phyloP scores from a whole-genome alignment of 2,329 filamentous ascomycete genomes.

The Ophiostoma himal-ulmi region DNA sequence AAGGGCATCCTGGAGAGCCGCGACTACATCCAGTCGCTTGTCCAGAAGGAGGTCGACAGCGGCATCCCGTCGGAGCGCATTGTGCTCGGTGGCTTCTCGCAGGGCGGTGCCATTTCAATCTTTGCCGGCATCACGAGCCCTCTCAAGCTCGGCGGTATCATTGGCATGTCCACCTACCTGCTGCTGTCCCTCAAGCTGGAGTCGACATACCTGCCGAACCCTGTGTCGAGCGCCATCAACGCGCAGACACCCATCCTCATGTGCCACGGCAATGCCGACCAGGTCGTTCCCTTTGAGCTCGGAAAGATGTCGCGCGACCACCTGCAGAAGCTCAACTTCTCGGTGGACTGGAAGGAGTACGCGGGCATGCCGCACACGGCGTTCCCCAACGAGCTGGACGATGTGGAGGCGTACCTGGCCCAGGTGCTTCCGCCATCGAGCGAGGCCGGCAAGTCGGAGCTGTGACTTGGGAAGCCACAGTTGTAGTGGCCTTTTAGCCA shows the following conservation, averaged over 20 bases:
- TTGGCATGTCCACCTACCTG: slow-evolving; percentile 78
- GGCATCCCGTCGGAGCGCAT: slow-evolving; percentile 80
- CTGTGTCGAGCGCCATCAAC: slow-evolving; percentile 42
- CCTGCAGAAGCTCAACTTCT: slow-evolving; percentile 63
- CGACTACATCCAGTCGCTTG: slow-evolving; percentile 70
- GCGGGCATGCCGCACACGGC: slow-evolving; percentile 68
- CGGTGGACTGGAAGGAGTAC: slow-evolving; percentile 72
- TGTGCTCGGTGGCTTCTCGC: slow-evolving; percentile 76
- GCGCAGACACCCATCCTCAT: slow-evolving; percentile 79
- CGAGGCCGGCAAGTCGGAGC: slow-evolving; percentile 29
- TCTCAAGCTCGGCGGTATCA: slow-evolving; percentile 77
- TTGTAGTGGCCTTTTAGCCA: not conserved
- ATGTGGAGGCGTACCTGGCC: slow-evolving; percentile 59
- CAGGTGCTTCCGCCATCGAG: slow-evolving; percentile 41
- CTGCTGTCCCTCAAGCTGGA: slow-evolving; percentile 45
- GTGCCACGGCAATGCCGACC: slow-evolving; percentile 77
- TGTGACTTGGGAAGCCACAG: slow-evolving; percentile 15
- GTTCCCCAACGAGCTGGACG: slow-evolving; percentile 70
- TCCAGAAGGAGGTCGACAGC: slow-evolving; percentile 71
- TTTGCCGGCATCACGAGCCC: slow-evolving; percentile 69
- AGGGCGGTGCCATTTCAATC: slow-evolving; percentile 83
- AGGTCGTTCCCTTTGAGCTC: slow-evolving; percentile 62
- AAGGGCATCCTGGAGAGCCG: slow-evolving; percentile 66
- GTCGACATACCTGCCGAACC: slow-evolving; percentile 59
- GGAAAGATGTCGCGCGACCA: slow-evolving; percentile 61